Evolutionary conservation across 805 yeast species (phyloP).

Genomic region (Diddensiella transvaalensis): DNA sequence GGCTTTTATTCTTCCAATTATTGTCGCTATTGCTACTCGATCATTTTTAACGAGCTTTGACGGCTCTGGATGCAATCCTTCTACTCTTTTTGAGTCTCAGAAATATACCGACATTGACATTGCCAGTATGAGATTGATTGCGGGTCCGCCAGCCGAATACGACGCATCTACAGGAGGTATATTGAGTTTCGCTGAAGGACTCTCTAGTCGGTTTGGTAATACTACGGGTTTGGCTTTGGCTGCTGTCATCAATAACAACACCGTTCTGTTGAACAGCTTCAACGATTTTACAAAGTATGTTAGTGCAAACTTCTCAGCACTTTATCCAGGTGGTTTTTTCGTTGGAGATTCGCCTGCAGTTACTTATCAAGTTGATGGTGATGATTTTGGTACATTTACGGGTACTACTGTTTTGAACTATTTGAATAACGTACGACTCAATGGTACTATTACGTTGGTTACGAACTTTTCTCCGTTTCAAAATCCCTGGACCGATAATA

Average conservation of each 20-base stretch:
- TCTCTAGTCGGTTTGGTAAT: constrained; percentile 11
- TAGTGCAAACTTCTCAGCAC: constrained; percentile 22
- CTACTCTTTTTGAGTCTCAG: constrained; percentile 13
- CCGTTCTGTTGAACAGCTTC: constrained; percentile 20
- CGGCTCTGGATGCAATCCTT: constrained; percentile 21
- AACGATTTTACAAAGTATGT: constrained; percentile 24
- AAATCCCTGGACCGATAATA: constrained; percentile 30
- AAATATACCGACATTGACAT: constrained; percentile 15
- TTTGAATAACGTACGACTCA: constrained; percentile 28
- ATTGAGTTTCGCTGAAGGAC: constrained; percentile 13
- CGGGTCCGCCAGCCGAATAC: constrained; percentile 16
- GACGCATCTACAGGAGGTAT: constrained; percentile 10
- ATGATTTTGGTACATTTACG: constrained; percentile 21
- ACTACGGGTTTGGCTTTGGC: constrained; percentile 1
- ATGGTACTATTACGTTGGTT: constrained; percentile 27
- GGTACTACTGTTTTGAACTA: constrained; percentile 30
- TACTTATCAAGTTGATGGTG: constrained; percentile 25
- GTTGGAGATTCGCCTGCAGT: constrained; percentile 23
- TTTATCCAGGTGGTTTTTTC: constrained; percentile 35
- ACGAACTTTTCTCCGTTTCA: constrained; percentile 35
- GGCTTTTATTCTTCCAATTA: constrained; percentile 29
- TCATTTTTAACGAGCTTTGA: constrained; percentile 21
- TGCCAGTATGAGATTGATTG: constrained; percentile 12
- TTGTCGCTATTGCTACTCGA: constrained; percentile 30
- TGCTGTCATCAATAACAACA: constrained; percentile 5